Base-by-base conservation (phyloP, 805 yeast species). In the Sugiyamaella boreocaroliniensis region DNA sequence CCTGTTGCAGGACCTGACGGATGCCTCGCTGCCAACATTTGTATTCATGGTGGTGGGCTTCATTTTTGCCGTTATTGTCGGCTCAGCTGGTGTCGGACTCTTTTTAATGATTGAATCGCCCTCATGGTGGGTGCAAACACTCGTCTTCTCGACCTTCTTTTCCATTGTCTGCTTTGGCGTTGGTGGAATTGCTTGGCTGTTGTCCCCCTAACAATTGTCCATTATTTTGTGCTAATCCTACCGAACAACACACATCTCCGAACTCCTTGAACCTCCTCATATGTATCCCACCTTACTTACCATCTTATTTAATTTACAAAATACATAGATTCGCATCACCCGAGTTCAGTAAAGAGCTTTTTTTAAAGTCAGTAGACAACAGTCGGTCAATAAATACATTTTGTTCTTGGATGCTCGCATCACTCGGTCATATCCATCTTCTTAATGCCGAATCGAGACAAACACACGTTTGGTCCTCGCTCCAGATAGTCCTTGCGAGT, bases 401-500 rank as follows among this genome's bases (percentile, higher is more conserved):
- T 22, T 22, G 26, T 22, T 22, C 40, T 15, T 15, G 15, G 18
- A 26, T 16, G 18, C 50, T 47, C n/a, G n/a, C 15, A 20, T 15
- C 14, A 22, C 12, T 42, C 47, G n/a, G 48, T 50, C n/a, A 11
- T 50, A 43, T 54, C 57, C 54, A 52, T 55, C 45, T 54, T 56
- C 45, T 54, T 56, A 22, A 49, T 52, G 22, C 56, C 58, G 42
- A 79, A 78, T 61, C 72, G 77, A 51, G 75, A 74, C 49, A 77
- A 75, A 54, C 81, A 76, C 72, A 79, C 71, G 52, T 76, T 73
- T 43, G 81, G 75, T 0, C 99, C 99, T 63, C 87, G 84, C 67
- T 93, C 99, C 58, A 79, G 76, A 62, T 89, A 93, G 48, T 93
- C 98, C 52, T 81, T 80, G 55, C 83, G 79, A 0, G 95, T 77